Evolutionary conservation across 2,329 filamentous ascomycete genomes (phyloP).

Genomic region (Pyrenochaeta sp.): DNA sequence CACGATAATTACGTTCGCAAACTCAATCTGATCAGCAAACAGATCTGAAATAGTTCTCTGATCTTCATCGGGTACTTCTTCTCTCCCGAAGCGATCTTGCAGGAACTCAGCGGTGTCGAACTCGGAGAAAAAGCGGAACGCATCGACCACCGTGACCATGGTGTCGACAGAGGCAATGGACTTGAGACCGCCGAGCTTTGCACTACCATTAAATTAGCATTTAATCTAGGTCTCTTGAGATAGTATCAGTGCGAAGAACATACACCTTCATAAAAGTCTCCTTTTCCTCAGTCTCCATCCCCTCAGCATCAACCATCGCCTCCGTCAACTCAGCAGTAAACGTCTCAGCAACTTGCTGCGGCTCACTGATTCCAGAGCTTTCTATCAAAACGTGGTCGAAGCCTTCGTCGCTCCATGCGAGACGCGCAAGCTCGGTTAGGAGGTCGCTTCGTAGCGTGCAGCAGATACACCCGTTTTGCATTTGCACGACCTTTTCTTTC

Average conservation of each 20-base stretch:
- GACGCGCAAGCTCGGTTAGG: constrained; percentile 71
- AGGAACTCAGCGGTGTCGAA: constrained; percentile 76
- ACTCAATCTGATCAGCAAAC: constrained; percentile 81
- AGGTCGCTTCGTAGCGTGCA: constrained; percentile 77
- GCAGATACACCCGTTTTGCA: constrained; percentile 79
- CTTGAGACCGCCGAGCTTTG: constrained; percentile 66
- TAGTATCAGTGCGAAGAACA: constrained; percentile 11
- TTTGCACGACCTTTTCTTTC: constrained; percentile 70
- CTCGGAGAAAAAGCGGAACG: constrained; percentile 75
- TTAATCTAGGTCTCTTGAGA: too few species aligned
- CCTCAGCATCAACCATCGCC: constrained; percentile 56
- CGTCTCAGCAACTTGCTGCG: constrained; percentile 77
- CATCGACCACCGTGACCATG: constrained; percentile 76
- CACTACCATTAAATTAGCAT: constrained; percentile 21
- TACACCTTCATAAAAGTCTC: constrained; percentile 59
- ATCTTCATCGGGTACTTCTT: constrained; percentile 69
- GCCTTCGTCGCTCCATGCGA: constrained; percentile 65
- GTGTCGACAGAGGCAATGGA: constrained; percentile 74
- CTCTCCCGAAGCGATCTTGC: constrained; percentile 65
- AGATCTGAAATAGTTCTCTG: constrained; percentile 78
- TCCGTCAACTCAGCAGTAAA: constrained; percentile 64
- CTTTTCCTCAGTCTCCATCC: constrained; percentile 54
- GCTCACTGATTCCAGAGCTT: constrained; percentile 76
- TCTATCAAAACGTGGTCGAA: constrained; percentile 79
- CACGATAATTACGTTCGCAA: constrained; percentile 75